These are phyloP conservation scores for Endogone sp. DNA, from an alignment of 192 early-diverging fungal genomes.

Conservation along the genomic window DNA sequence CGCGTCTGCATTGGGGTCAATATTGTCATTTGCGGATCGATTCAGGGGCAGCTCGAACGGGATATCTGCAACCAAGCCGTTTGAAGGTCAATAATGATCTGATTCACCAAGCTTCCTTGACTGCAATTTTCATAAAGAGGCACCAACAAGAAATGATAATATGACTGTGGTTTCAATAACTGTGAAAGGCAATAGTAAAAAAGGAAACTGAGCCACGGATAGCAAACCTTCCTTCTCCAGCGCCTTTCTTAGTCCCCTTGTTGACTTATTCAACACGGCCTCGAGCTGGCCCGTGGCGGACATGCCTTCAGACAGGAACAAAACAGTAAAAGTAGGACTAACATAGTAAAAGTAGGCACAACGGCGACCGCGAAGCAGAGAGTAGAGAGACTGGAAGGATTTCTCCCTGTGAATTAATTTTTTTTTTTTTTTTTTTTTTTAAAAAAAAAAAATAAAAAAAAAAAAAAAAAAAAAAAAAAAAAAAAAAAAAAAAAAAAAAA, in stretches of 20 bases:
- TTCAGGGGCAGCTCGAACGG: neutral
- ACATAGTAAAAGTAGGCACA: constrained; percentile 34
- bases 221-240: constrained; percentile 25
- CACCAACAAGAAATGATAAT: too few species aligned
- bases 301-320: constrained; percentile 23
- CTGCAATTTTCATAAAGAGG: too few species aligned
- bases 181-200: too few species aligned
- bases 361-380: constrained; percentile 17
- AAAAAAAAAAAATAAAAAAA: too few species aligned
- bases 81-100: too few species aligned
- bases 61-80: neutral
- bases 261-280: constrained; percentile 28
- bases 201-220: too few species aligned
- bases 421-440: too few species aligned
- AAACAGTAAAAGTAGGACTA: constrained; percentile 21
- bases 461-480: too few species aligned
- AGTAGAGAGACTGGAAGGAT: constrained; percentile 22
- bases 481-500: too few species aligned
- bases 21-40: neutral
- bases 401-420: too few species aligned
- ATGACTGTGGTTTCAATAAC: too few species aligned
- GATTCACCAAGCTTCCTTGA: too few species aligned
- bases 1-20: neutral
- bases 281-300: constrained; percentile 22
- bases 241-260: constrained; percentile 25